Base-by-base conservation (phyloP, 805 yeast genomes). In the Metschnikowia aberdeeniae region DNA sequence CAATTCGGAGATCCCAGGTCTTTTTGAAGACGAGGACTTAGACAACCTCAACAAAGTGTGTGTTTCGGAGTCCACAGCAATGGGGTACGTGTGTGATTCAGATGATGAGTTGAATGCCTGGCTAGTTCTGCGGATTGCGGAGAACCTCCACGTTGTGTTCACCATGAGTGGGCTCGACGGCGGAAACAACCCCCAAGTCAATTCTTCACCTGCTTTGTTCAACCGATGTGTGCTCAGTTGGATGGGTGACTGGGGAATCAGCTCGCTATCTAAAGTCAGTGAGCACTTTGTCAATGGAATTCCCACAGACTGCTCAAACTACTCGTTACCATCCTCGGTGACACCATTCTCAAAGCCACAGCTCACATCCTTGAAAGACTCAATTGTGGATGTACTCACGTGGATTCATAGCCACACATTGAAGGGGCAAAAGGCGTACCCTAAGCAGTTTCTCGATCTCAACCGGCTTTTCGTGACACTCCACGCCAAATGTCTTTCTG, bases 1-100 rank as follows among this genome's bases (percentile, higher is more conserved):
- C 0, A 92, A 92, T 62, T 86, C 96, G 0, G 97, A 92, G 57
- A 75, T 89, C 32, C 97, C 97, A 0, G 97, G 96, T 4, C 66
- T 92, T 11, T 92, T 88, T 61, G 86, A 79, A 45, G 89, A 82
- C 0, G 95, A 87, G 8, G 90, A 86, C 7, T 75, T 69, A 41
- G 66, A 65, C 0, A 47, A 69, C 2, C 64, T 90, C 45, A 67
- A 86, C 68, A 62, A 62, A 1, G 53, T 75, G 1, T 81, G 95
- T 46, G 63, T 72, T 9, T 81, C 80, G 11, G 81, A 76, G 39
- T 73, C 86, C 0, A 73, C 75, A 32, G 60, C 75, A 3, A 80
- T 77, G 37, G 95, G 95, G 0, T 57, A 82, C 3, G 59, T 81
- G 14, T 63, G 87, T 17, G 92, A 84, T 51, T 67, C 86, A 0